Evolutionary conservation across 345 rosid genomes (phyloP).

Genomic region (Atalantia buxifolia): DNA sequence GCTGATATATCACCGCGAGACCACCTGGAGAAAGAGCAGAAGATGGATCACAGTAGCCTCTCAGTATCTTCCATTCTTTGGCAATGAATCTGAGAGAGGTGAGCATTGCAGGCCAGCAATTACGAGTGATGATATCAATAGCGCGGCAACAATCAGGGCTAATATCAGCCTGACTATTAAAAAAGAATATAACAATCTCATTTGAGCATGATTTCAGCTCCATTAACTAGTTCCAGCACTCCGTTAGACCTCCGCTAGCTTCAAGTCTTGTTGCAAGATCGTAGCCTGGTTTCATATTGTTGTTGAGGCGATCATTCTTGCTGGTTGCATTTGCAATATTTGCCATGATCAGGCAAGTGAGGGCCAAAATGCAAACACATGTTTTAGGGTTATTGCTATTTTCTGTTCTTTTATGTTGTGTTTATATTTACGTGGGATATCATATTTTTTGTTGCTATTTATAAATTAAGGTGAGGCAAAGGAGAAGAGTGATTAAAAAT

Average conservation of each 20-base stretch:
- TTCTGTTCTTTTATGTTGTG: background rate
- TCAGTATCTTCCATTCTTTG: constrained; percentile 52
- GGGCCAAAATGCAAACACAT: constrained; percentile 8
- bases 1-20: background rate
- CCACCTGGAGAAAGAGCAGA: constrained; percentile 28
- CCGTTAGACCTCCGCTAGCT: constrained; percentile 33
- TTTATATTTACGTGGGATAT: background rate
- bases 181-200: constrained; percentile 61
- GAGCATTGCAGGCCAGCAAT: constrained; percentile 89
- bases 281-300: constrained; percentile 15
- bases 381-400: constrained; percentile 16
- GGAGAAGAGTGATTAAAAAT: too few species aligned
- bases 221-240: constrained; percentile 61
- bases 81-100: constrained; percentile 61
- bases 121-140: constrained; percentile 43
- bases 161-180: constrained; percentile 52
- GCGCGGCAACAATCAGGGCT: constrained; percentile 62
- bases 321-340: constrained; percentile 12
- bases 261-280: constrained; percentile 36
- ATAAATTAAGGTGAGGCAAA: background rate
- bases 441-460: background rate
- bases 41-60: constrained; percentile 54
- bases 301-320: background rate
- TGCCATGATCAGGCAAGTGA: constrained; percentile 18
- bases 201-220: constrained; percentile 70